Percentiles rank a stretch among this genome's conserved stretches.
phyloP scores from a whole-genome alignment of 2,329 filamentous ascomycete genomes.

The Fusarium sp. region DNA sequence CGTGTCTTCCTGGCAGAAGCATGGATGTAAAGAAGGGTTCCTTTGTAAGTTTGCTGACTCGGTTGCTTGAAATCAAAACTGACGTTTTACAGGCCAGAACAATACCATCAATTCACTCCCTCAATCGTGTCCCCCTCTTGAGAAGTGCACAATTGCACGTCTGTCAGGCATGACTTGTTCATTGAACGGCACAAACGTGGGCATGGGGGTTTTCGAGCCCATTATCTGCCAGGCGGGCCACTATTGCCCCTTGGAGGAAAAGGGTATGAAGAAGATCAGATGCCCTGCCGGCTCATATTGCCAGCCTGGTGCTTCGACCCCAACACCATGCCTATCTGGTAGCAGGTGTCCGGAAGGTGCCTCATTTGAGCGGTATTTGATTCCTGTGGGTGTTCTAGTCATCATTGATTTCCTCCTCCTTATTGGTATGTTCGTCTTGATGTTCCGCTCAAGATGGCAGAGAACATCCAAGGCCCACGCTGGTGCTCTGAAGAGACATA shows the following conservation, averaged over 20 bases:
- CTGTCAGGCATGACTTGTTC: constrained; percentile 48
- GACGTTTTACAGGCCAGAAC: constrained; percentile 48
- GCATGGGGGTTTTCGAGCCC: constrained; percentile 61
- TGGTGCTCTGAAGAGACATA: constrained; percentile 28
- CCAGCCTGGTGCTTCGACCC: constrained; percentile 57
- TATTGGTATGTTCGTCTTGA: constrained; percentile 40
- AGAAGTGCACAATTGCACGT: constrained; percentile 49
- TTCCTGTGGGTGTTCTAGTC: constrained; percentile 56
- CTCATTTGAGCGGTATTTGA: constrained; percentile 51
- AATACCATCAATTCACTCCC: constrained; percentile 58
- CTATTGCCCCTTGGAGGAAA: constrained; percentile 55
- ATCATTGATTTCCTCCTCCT: constrained; percentile 55
- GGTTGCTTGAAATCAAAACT: background rate
- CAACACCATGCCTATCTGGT: constrained; percentile 57
- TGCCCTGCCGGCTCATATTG: constrained; percentile 63
- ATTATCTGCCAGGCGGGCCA: constrained; percentile 58
- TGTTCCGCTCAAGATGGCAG: constrained; percentile 31
- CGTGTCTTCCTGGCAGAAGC: constrained; percentile 47
- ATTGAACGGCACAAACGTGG: constrained; percentile 48
- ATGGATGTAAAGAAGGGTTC: constrained; percentile 54
- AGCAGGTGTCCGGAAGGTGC: constrained; percentile 58
- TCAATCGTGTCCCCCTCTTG: constrained; percentile 54
- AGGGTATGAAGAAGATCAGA: constrained; percentile 50
- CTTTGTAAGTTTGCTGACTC: constrained; percentile 47
- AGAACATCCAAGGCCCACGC: constrained; percentile 20